Conservation (phyloP, 1,139 yeast species). For the Candida freyschussii region DNA sequence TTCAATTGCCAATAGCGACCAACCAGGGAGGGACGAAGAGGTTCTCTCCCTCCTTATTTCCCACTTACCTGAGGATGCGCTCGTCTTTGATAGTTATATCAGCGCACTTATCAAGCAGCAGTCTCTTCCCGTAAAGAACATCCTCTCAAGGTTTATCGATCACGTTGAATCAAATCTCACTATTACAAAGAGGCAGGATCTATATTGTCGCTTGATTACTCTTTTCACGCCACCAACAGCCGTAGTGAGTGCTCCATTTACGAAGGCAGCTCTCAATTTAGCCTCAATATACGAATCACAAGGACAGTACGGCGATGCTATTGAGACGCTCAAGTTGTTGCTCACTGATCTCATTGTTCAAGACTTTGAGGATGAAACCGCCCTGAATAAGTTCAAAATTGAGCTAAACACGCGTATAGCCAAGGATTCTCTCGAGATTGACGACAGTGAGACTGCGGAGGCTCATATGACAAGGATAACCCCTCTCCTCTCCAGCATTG, state of each 20-base stretch:
- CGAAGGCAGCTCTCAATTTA: constrained; percentile 11
- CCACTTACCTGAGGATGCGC: constrained; percentile 4
- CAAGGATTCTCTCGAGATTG: constrained; percentile 13
- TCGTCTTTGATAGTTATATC: constrained; percentile 5
- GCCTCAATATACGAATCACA: constrained; percentile 13
- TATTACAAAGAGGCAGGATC: not conserved
- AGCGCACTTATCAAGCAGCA: constrained; percentile 19
- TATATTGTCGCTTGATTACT: constrained; percentile 11
- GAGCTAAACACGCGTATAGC: constrained; percentile 22
- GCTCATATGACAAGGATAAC: constrained; percentile 12
- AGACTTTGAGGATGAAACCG: constrained; percentile 13
- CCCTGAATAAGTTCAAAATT: constrained; percentile 14
- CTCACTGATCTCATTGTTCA: constrained; percentile 16
- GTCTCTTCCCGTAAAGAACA: constrained; percentile 17
- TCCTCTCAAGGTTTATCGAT: constrained; percentile 11
- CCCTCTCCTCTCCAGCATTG: constrained; percentile 5
- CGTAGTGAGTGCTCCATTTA: constrained; percentile 10
- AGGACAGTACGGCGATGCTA: constrained; percentile 5
- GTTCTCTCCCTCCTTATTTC: constrained; percentile 8
- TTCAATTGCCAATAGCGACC: constrained; percentile 14
- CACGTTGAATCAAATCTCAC: constrained; percentile 2
- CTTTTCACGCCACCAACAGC: constrained; percentile 21
- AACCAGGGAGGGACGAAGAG: constrained; percentile 13
- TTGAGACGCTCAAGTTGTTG: constrained; percentile 11
- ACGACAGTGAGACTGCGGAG: constrained; percentile 14